Conservation (phyloP, 2,329 filamentous ascomycete genomes). For the Xylaria sp. region DNA sequence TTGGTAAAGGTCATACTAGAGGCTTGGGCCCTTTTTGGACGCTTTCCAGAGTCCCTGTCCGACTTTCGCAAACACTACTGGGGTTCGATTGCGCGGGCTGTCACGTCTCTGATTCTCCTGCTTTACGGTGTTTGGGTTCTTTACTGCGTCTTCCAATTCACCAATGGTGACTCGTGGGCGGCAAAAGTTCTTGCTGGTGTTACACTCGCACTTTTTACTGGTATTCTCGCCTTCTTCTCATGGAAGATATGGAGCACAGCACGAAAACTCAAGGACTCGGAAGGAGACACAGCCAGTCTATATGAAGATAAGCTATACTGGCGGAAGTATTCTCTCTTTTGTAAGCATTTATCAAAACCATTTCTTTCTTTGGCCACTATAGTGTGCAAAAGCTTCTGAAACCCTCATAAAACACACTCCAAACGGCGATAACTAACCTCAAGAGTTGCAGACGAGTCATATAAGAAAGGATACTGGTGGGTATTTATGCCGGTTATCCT, state of each 20-base stretch:
- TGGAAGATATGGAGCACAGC: slow-evolving; percentile 85
- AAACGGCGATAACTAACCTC: no score
- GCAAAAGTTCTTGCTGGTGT: slow-evolving; percentile 85
- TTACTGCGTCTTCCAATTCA: slow-evolving; percentile 97
- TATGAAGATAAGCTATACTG: slow-evolving; percentile 92
- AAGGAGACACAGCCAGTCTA: slow-evolving; percentile 77
- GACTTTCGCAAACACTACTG: slow-evolving; percentile 97
- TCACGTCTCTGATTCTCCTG: slow-evolving; percentile 89
- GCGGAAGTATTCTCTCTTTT: slow-evolving; percentile 97
- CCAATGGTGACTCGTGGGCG: slow-evolving; percentile 91
- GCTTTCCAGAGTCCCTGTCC: slow-evolving; percentile 79
- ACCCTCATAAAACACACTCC: no score
- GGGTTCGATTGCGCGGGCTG: slow-evolving; percentile 87
- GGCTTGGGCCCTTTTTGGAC: slow-evolving; percentile 88
- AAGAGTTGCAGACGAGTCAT: slow-evolving; percentile 72
- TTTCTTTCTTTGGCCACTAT: no score
- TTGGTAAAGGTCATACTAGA: slow-evolving; percentile 93
- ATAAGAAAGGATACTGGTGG: slow-evolving; percentile 97
- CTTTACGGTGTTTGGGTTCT: slow-evolving; percentile 95
- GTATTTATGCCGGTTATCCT: slow-evolving; percentile 88
- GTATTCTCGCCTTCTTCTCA: slow-evolving; percentile 81
- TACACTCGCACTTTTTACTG: slow-evolving; percentile 83
- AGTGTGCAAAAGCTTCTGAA: slow-evolving; percentile 44
- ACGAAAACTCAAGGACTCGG: slow-evolving; percentile 74
- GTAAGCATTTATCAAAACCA: no score